Evolutionary conservation across 2,329 filamentous ascomycete genomes (phyloP), one percentile per base, ranked within the genome.

Genomic region (Trichoderma pleuroti): DNA sequence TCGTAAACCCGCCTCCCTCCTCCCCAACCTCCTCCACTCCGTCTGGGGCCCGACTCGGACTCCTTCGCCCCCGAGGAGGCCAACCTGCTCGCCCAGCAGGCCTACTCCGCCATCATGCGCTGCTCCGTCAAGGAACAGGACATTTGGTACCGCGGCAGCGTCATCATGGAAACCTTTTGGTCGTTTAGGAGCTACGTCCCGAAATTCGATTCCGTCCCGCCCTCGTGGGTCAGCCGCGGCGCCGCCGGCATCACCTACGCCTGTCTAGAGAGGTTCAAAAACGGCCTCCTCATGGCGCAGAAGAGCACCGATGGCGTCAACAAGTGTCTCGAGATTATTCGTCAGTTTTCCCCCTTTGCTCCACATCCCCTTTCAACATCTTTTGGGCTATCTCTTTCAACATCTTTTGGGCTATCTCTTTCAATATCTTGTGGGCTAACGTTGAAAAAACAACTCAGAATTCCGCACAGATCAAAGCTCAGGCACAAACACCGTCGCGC

Each of bases 121-220:
- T 86, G 84, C 74, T 83, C 82, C 3, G 78, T 87, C 21, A 78
- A 82, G 69, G 85, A 87, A 12, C 81, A 78, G 24, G 86, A 88
- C 74, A 79, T 88, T 3, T 80, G 85, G 1, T 77, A 80, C 57
- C 82, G 86, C 18, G 80, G 81, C 1, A 78, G 81, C 46, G 79
- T 81, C 70, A 82, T 87, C 71, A 78, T 87, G 57, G 85, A 86
- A 74, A 83, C 83, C 1, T 87, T 82, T 70, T 86, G 82, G 84
- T 80, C 77, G 34, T 77, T 82, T 59, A 79, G 80, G 28, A 78
- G 80, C 70, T 72, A 79, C 63, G 75, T 84, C 69, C 79, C 82
- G 32, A 76, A 77, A 28, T 77, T 80, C 30, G 83, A 84, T 46
- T 80, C 82, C 10, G 79, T 82, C 0, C 82, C 81, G 2, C 77